phyloP scores from a whole-genome alignment of 306 rosid species.

The Pterocarpus santalinus region DNA sequence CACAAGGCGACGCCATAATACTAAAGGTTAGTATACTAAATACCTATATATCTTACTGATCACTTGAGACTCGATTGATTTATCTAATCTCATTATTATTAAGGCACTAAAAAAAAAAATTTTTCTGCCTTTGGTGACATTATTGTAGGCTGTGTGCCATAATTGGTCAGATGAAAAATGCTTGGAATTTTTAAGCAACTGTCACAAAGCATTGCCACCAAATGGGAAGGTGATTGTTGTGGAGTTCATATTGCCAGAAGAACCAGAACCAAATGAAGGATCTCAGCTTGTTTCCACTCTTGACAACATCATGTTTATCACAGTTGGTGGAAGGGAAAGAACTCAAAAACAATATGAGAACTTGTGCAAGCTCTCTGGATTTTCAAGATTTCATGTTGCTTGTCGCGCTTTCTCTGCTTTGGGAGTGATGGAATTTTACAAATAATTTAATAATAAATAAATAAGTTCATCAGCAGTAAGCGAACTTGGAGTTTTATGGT shows the following conservation, averaged over 20 bases:
- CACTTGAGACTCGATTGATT: background rate
- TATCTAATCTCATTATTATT: background rate
- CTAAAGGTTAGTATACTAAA: slow-evolving; percentile 4
- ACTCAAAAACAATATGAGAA: background rate
- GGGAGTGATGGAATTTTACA: slow-evolving; percentile 39
- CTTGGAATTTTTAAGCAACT: slow-evolving; percentile 2
- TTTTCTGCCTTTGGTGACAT: background rate
- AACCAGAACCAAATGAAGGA: background rate
- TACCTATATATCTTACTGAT: background rate
- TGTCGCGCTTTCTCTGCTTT: background rate
- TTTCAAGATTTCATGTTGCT: slow-evolving; percentile 14
- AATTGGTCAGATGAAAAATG: slow-evolving; percentile 39
- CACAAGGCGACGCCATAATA: slow-evolving; percentile 26
- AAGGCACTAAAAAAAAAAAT: too few relatives aligned
- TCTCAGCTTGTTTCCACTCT: background rate
- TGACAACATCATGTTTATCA: slow-evolving; percentile 21
- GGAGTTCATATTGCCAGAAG: slow-evolving; percentile 41
- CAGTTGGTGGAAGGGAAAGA: slow-evolving; percentile 41
- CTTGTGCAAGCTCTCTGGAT: slow-evolving; percentile 22
- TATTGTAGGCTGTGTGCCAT: slow-evolving; percentile 14
- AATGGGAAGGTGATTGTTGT: slow-evolving; percentile 41
- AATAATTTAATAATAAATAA: background rate
- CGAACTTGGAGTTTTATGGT: too few relatives aligned
- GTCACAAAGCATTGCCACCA: slow-evolving; percentile 34
- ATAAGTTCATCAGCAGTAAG: too few relatives aligned